These are phyloP conservation scores for Amborella trichopoda DNA, from an alignment of 164 flowering plant genomes.

Conservation along the genomic window DNA sequence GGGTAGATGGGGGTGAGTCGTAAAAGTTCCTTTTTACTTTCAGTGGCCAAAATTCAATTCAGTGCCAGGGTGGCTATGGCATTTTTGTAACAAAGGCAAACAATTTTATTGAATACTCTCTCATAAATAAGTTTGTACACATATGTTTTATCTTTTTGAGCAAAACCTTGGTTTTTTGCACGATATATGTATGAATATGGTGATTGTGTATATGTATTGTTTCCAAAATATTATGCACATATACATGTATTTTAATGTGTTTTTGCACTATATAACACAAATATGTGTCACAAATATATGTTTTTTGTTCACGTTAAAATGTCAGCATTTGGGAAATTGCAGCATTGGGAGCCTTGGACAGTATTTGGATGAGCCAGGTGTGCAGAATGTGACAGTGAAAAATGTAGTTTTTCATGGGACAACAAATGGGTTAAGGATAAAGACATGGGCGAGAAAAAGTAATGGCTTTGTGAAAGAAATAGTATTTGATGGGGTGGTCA, in stretches of 20 bases:
- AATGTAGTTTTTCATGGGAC: constrained; percentile 30
- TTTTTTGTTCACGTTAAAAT: too few relatives aligned
- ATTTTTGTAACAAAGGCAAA: too few relatives aligned
- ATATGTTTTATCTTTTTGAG: too few relatives aligned
- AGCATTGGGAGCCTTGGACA: constrained; percentile 74
- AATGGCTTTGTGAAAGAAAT: constrained; percentile 42
- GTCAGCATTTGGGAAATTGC: too few relatives aligned
- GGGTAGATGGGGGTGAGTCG: too few relatives aligned
- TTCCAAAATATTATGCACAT: not conserved
- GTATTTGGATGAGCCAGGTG: constrained; percentile 40
- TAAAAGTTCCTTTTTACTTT: too few relatives aligned
- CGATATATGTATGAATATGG: not conserved
- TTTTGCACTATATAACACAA: not conserved
- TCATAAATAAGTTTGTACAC: too few relatives aligned
- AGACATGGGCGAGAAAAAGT: constrained; percentile 69
- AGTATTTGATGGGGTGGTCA: constrained; percentile 27
- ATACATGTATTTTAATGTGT: not conserved
- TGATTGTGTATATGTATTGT: not conserved
- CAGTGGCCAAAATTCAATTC: too few relatives aligned
- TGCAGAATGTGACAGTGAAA: constrained; percentile 57
- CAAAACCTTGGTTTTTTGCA: too few relatives aligned
- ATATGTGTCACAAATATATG: too few relatives aligned
- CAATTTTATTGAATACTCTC: too few relatives aligned
- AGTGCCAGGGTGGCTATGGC: too few relatives aligned
- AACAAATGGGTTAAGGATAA: constrained; percentile 58